Base-by-base conservation (phyloP, 2,329 filamentous ascomycete genomes). In the Paracoccidioides lutzii region DNA sequence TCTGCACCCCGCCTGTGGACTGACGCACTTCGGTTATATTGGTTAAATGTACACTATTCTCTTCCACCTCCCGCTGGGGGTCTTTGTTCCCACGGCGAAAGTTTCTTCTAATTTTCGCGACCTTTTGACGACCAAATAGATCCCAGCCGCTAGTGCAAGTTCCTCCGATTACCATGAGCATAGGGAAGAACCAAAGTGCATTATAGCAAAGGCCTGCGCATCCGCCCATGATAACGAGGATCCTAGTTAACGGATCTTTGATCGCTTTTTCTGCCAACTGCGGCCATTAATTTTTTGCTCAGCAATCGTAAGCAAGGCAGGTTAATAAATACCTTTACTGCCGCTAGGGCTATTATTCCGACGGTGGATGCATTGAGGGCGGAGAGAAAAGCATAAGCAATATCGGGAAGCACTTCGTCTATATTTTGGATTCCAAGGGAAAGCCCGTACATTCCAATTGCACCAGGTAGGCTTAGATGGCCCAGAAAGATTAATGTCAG, bases 101-200 rank as follows among this genome's bases (percentile, higher is more conserved):
- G 14, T 55, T 58, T 30, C 53, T 45, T 42, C 55, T 63, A 57
- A 66, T 68, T 49, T 66, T 69, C 30, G 69, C 64, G 4, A 74
- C 65, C 0, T 70, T 65, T n/a, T 78, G 74, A 5, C 78, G 61
- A 69, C 77, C 77, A 44, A 75, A 72, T 45, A 70, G 72, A 66
- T 88, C 84, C 73, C 80, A 82, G 0, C 79, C 54, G 0, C 81
- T 66, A 0, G 81, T 79, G 0, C 69, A 66, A 1, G 76, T 9
- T 0, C 84, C 85, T 0, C 77, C 79, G 1, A 74, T 59, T 0
- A 78, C 61, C 68, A 88, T 83, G 4, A 89, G 64, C 0, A 81
- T 62, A 0, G 86, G 86, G 48, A 88, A 89, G 60, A 86, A 90
- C 86, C 86, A 90, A 0, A 89, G 69, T 0, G 84, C 80, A 52